These are phyloP conservation scores for Ustilago hordei DNA, from an alignment of 1,284 basidiomycete genomes.

Conservation along the genomic window DNA sequence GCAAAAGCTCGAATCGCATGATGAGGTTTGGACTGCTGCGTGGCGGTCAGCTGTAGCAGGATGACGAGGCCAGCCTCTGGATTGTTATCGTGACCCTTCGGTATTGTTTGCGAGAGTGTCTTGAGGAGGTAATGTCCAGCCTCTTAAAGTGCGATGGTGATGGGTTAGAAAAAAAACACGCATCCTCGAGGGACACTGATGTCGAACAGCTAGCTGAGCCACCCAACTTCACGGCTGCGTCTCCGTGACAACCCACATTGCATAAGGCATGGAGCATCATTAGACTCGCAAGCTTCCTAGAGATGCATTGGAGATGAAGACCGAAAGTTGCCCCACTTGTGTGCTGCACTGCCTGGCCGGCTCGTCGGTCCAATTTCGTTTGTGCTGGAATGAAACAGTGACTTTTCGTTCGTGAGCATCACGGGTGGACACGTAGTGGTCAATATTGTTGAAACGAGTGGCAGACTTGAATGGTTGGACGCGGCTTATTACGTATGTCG, in stretches of 20 bases:
- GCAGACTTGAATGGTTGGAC: too few species aligned
- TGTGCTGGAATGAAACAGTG: not conserved
- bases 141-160: not conserved
- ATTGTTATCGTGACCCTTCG: not conserved
- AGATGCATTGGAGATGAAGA: not conserved
- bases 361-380: not conserved
- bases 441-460: too few species aligned
- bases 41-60: not conserved
- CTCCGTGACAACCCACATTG: not conserved
- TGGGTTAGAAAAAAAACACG: not conserved
- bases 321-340: not conserved
- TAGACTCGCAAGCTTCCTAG: not conserved
- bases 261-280: not conserved
- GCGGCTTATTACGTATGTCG: too few species aligned
- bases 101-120: not conserved
- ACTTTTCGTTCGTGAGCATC: not conserved
- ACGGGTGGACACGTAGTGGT: not conserved
- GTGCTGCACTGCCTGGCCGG: not conserved
- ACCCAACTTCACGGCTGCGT: not conserved
- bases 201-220: not conserved
- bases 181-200: not conserved
- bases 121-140: not conserved
- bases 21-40: constrained; percentile 5
- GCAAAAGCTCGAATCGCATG: constrained; percentile 26
- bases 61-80: constrained; percentile 30